Base-by-base conservation (phyloP, 768 basidiomycete genomes). In the Russula earlei region DNA sequence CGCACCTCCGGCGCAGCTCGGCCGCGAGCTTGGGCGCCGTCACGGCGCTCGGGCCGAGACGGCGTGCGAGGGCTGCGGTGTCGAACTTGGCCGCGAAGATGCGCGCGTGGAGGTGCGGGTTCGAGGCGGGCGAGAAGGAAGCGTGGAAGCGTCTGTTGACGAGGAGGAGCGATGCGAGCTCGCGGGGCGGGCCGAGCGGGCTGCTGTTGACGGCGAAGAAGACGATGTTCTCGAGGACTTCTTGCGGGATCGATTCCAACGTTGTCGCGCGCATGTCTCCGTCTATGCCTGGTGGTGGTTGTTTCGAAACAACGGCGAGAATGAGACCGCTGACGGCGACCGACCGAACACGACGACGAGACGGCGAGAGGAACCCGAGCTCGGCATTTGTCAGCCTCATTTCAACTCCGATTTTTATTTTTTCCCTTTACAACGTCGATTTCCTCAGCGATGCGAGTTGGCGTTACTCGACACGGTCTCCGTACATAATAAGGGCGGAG, bases 151-250 rank as follows among this genome's bases (percentile, higher is more conserved):
- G 69, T 49, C 72, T 77, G 67, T 75, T 81, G 31, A 77, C 72
- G 33, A 69, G 60, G 15, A 87, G 73, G 20, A 91, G 70, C 11
- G 83, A 71, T n/a, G 76, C 51, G 29, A 91, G 70, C 33, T 72
- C 72, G 1, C 77, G 71, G 15, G 84, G 85, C 8, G 87, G 84
- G 17, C 86, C 85, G 40, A 82, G 70, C 48, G 77, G 69, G 29
- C 43, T 38, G 55, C 54, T 61, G 5, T 75, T 65, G 8, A 77
- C 81, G 38, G 80, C 69, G 62, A 81, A 82, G 65, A 77, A 83
- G 1, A 87, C 87, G 62, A 94, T 83, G 49, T 82, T 81, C 65
- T 91, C 85, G 43, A 93, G 75, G 37, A 92, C 76, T 69, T 92
- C 91, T 57, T 78, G 79, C 14, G 90, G 90, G 42, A 92, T 69